Evolutionary conservation across 2,329 filamentous ascomycete species (phyloP).

Genomic region (Aquanectria penicillioides): DNA sequence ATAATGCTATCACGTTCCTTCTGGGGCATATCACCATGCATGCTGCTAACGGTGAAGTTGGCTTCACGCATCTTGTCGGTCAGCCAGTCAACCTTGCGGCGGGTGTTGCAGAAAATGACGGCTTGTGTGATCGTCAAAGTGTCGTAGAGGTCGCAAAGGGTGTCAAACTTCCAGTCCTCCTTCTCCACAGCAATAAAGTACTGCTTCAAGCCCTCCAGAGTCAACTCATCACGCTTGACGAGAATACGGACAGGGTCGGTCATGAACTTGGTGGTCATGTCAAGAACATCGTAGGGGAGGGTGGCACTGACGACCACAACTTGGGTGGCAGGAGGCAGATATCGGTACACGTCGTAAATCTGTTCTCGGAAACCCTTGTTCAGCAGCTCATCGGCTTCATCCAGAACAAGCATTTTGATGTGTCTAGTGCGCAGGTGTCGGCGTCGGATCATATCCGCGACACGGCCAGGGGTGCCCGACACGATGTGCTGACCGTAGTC

Average conservation of each 20-base stretch:
- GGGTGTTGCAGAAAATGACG: slow-evolving; percentile 99
- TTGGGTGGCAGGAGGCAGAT: slow-evolving; percentile 94
- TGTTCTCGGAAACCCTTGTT: slow-evolving; percentile 98
- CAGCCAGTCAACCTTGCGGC: slow-evolving; percentile 98
- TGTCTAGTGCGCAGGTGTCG: slow-evolving; percentile 67
- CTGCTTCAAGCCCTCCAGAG: slow-evolving; percentile 95
- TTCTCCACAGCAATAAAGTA: slow-evolving; percentile 99
- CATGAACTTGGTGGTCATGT: slow-evolving; percentile 99
- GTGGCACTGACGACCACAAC: slow-evolving; percentile 98
- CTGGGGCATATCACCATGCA: slow-evolving; percentile 99
- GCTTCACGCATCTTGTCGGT: slow-evolving; percentile 99
- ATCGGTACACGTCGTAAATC: slow-evolving; percentile 98
- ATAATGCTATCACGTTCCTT: slow-evolving; percentile 99
- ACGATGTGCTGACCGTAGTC: slow-evolving; percentile 98
- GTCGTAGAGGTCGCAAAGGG: slow-evolving; percentile 97
- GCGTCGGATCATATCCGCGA: slow-evolving; percentile 73
- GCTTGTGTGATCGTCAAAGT: slow-evolving; percentile 98
- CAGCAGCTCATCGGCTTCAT: slow-evolving; percentile 73
- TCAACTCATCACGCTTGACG: slow-evolving; percentile 98
- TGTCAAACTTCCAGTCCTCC: slow-evolving; percentile 99
- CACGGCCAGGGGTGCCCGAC: slow-evolving; percentile 95
- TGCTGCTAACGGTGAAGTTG: slow-evolving; percentile 97
- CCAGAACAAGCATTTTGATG: slow-evolving; percentile 72
- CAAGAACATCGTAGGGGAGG: slow-evolving; percentile 95
- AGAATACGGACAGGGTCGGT: slow-evolving; percentile 95